Evolutionary conservation across 2,329 filamentous ascomycete genomes (phyloP).

Genomic region (Pseudocercospora cruenta): DNA sequence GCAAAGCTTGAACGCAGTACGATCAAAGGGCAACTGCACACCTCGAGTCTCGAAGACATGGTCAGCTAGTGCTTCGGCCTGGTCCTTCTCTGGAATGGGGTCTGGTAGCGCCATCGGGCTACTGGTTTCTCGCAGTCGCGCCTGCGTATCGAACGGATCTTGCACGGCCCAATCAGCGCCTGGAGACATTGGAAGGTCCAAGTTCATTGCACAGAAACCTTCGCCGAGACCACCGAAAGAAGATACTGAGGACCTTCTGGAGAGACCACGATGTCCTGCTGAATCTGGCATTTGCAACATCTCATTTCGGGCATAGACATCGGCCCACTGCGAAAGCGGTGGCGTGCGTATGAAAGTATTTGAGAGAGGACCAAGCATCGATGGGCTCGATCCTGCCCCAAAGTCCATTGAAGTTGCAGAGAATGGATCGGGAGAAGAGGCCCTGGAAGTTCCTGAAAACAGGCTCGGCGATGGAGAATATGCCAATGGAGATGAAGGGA

Average conservation of each 20-base stretch:
- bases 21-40: conserved; percentile 11
- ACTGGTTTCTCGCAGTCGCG: background rate
- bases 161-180: conserved; percentile 14
- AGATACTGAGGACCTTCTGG: conserved; percentile 22
- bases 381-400: background rate
- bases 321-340: conserved; percentile 21
- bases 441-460: conserved; percentile 22
- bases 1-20: conserved; percentile 22
- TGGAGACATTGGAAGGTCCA: conserved; percentile 13
- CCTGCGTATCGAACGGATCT: conserved; percentile 12
- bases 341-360: conserved; percentile 17
- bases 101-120: background rate
- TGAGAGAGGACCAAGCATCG: conserved; percentile 10
- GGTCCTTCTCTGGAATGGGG: conserved; percentile 8
- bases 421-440: conserved; percentile 23
- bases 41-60: conserved; percentile 13
- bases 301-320: conserved; percentile 13
- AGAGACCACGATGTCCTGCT: conserved; percentile 12
- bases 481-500: conserved; percentile 16
- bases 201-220: conserved; percentile 15
- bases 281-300: conserved; percentile 20
- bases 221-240: conserved; percentile 21
- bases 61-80: conserved; percentile 12
- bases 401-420: conserved; percentile 18
- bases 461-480: conserved; percentile 21